phyloP scores from a whole-genome alignment of 192 early-diverging fungal genomes.

The Rhizoclosmatium sp. region DNA sequence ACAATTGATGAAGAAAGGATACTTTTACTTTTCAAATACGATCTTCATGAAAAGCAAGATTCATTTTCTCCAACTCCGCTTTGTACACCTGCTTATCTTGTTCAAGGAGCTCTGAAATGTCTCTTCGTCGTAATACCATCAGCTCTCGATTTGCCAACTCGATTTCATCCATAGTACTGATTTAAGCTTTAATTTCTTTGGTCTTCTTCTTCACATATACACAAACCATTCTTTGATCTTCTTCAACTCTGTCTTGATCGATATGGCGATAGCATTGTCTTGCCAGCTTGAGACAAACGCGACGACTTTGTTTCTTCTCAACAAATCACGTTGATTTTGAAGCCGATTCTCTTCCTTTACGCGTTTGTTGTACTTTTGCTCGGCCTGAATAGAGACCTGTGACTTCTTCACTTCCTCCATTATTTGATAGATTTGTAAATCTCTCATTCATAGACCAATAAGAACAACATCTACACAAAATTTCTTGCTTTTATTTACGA shows the following conservation, averaged over 20 bases:
- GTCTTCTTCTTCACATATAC: neutral
- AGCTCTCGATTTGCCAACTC: constrained; percentile 41
- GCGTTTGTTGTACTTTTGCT: constrained; percentile 20
- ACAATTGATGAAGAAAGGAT: too few species aligned
- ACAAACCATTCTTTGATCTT: constrained; percentile 35
- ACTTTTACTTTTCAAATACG: neutral
- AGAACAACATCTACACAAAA: too few species aligned
- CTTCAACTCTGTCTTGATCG: constrained; percentile 38
- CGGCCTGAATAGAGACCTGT: constrained; percentile 21
- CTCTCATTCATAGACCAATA: too few species aligned
- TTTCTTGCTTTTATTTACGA: too few species aligned
- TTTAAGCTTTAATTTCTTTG: neutral
- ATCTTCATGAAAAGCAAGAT: constrained; percentile 23
- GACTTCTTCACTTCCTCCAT: constrained; percentile 19
- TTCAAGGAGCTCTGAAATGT: constrained; percentile 17
- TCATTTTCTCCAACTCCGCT: constrained; percentile 2
- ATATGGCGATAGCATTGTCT: constrained; percentile 21
- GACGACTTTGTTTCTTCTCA: constrained; percentile 21
- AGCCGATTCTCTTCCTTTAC: constrained; percentile 33
- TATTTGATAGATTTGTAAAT: neutral
- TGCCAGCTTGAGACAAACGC: constrained; percentile 39
- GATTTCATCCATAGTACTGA: constrained; percentile 21
- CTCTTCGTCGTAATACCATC: constrained; percentile 17
- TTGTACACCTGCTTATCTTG: constrained; percentile 24
- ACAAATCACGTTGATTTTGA: constrained; percentile 17